These are phyloP conservation scores for Hortaea sp. DNA, from an alignment of 2,329 filamentous ascomycete species.

Conservation along the genomic window DNA sequence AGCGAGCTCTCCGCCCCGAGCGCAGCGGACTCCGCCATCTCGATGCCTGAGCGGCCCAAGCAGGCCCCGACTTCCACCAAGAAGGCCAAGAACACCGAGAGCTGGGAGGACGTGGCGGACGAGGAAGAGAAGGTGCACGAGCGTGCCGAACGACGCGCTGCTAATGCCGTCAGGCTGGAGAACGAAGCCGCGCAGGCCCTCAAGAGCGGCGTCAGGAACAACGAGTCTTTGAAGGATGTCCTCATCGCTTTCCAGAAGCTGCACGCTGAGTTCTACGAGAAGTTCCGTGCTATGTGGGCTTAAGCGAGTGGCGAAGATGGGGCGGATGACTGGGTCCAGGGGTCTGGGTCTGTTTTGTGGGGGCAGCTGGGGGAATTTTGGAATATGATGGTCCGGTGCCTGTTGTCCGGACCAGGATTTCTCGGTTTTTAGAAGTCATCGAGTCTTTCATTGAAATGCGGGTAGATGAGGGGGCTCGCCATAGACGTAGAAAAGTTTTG, in stretches of 20 bases:
- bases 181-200: slow-evolving; percentile 15
- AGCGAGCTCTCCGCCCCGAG: slow-evolving; percentile 15
- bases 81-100: slow-evolving; percentile 32
- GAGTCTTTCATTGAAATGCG: neutral
- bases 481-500: too few relatives aligned
- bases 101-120: slow-evolving; percentile 30
- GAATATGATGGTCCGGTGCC: neutral
- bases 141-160: slow-evolving; percentile 8
- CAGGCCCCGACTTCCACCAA: slow-evolving; percentile 16
- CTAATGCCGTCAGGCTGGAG: slow-evolving; percentile 15
- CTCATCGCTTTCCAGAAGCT: slow-evolving; percentile 49
- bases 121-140: slow-evolving; percentile 27
- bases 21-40: slow-evolving; percentile 19
- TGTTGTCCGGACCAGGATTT: neutral
- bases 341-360: neutral
- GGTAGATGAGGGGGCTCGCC: too few relatives aligned
- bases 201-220: slow-evolving; percentile 30
- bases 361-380: neutral
- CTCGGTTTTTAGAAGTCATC: neutral
- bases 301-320: slow-evolving; percentile 21
- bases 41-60: slow-evolving; percentile 17
- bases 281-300: slow-evolving; percentile 54
- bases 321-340: neutral
- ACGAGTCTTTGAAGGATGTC: slow-evolving; percentile 44
- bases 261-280: slow-evolving; percentile 51